Evolutionary conservation across 2,329 filamentous ascomycete species (phyloP).

Genomic region (Trichoderma aggressivum): DNA sequence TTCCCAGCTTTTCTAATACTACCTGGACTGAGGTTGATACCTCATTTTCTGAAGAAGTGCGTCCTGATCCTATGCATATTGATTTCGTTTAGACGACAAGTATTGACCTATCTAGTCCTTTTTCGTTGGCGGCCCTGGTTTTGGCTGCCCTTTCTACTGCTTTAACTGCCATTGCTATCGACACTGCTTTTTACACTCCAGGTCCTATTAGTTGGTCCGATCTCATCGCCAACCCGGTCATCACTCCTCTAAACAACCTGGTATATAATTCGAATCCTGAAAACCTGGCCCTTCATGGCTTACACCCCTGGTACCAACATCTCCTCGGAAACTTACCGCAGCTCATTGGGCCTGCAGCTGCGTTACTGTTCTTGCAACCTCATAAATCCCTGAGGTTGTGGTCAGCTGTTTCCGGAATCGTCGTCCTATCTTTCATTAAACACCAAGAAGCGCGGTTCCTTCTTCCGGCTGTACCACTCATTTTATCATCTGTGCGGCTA

Average conservation of each 20-base stretch:
- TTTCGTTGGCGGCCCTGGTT: constrained; percentile 60
- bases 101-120: constrained; percentile 43
- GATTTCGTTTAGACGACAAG: not conserved
- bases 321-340: constrained; percentile 65
- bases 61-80: constrained; percentile 28
- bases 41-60: constrained; percentile 79
- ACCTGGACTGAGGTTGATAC: constrained; percentile 77
- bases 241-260: constrained; percentile 76
- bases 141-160: constrained; percentile 65
- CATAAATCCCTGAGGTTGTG: constrained; percentile 61
- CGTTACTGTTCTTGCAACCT: constrained; percentile 57
- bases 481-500: constrained; percentile 68
- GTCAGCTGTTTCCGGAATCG: constrained; percentile 70
- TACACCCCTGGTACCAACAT: constrained; percentile 79
- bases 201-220: constrained; percentile 62
- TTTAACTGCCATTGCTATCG: constrained; percentile 70
- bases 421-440: constrained; percentile 68
- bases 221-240: constrained; percentile 61
- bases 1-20: constrained; percentile 91
- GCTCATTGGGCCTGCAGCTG: constrained; percentile 66
- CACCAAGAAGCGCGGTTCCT: constrained; percentile 81
- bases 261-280: constrained; percentile 67
- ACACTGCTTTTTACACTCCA: constrained; percentile 78
- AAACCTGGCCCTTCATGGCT: constrained; percentile 71
- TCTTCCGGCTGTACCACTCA: constrained; percentile 70